Evolutionary conservation across 257 asterid species (phyloP).

Genomic region (Lantana camara): DNA sequence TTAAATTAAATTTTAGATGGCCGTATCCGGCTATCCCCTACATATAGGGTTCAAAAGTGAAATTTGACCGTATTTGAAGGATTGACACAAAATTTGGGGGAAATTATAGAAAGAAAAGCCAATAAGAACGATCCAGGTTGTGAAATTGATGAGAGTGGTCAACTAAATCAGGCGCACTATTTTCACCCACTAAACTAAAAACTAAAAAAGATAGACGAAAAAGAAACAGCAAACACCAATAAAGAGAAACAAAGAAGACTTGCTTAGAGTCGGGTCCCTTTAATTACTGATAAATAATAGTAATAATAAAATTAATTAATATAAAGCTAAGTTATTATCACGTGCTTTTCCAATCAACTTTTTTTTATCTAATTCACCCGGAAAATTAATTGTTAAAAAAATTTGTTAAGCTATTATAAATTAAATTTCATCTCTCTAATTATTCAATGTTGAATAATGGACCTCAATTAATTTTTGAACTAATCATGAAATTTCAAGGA

Average conservation of each 20-base stretch:
- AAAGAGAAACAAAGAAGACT: constrained; percentile 18
- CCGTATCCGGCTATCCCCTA: too few relatives aligned
- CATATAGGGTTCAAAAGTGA: background rate
- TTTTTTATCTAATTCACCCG: too few relatives aligned
- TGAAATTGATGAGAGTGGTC: constrained; percentile 37
- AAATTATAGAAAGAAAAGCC: constrained; percentile 9
- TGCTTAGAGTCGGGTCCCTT: background rate
- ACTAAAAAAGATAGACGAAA: background rate
- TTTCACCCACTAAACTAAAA: background rate
- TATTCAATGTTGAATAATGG: too few relatives aligned
- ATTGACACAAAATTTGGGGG: constrained; percentile 6
- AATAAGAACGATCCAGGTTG: constrained; percentile 22
- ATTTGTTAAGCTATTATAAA: too few relatives aligned
- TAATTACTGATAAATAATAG: constrained; percentile 4
- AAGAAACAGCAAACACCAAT: constrained; percentile 9
- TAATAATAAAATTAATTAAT: too few relatives aligned
- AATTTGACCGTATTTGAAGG: constrained; percentile 19
- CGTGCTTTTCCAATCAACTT: background rate
- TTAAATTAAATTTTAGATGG: background rate
- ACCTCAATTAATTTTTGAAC: too few relatives aligned
- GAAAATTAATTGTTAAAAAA: too few relatives aligned
- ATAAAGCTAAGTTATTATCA: background rate
- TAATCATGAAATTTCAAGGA: too few relatives aligned
- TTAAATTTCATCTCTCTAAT: too few relatives aligned
- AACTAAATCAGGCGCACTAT: constrained; percentile 33